Base-by-base conservation (phyloP, 2,329 filamentous ascomycete genomes). In the Aspergillus texensis region DNA sequence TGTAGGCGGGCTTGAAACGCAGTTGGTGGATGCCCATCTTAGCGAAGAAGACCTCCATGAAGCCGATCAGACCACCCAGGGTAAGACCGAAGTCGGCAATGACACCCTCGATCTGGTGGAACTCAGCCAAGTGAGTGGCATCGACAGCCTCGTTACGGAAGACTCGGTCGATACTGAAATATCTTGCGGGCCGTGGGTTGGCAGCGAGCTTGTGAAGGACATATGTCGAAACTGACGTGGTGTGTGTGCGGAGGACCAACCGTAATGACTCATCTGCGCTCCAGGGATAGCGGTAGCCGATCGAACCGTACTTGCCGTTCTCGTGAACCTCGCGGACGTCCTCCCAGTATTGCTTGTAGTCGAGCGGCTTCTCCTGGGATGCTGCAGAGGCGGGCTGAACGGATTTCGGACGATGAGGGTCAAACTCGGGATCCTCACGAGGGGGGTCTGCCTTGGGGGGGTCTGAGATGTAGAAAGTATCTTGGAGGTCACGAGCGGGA, bases 81-180 rank as follows among this genome's bases (percentile, higher is more conserved):
- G 94, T 96, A 66, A 99, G 85, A 41, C 91, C 91, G 78, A 96
- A 98, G 80, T 99, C 95, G 30, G 95, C 95, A 80, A 99, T 98
- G 57, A 99, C 94, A 79, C 95, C 95, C 81, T 99, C 95, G 39
- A 98, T 92, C 78, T 99, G 95, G 82, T 99, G 95, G 85, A 99
- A 99, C 80, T 99, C 95, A 45, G 93, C 94, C 74, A 99, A 81
- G 84, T 99, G 95, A 10, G 95, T 99, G 16, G 94, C 94, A 75
- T 99, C 95, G 63, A 99, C 94, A 3, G 93, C 93, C 81, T 99
- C 95, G 79, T 99, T 99, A 70, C 93, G 89, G 89, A 99, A 99
- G 65, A 99, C 95, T 60, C 95, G 89, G 80, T 99, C 95, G 77
- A 99, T 99, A 66, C 93, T 97, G 84, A 99, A 99, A 84, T 97